phyloP scores from a whole-genome alignment of 805 yeast species.

The Blastobotrys terrestris region DNA sequence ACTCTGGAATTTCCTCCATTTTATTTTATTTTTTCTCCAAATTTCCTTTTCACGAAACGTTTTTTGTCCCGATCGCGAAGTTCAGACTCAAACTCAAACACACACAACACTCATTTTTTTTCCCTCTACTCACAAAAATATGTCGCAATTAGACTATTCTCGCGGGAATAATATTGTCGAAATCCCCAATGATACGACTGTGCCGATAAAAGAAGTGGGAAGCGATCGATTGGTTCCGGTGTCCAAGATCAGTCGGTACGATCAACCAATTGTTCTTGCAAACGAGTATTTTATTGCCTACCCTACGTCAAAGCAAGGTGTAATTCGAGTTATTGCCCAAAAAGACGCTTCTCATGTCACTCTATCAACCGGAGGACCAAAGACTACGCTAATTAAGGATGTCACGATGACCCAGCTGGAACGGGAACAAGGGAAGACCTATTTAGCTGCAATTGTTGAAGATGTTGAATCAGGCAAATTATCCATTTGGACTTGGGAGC shows the following conservation, averaged over 20 bases:
- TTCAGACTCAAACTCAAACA: background rate
- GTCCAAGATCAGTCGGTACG: slow-evolving; percentile 15
- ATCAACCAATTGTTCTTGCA: slow-evolving; percentile 12
- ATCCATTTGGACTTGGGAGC: background rate
- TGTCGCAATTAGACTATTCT: background rate
- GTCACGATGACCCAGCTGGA: slow-evolving; percentile 3
- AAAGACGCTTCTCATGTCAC: slow-evolving; percentile 17
- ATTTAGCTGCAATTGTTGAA: slow-evolving; percentile 5
- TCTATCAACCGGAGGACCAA: slow-evolving; percentile 4
- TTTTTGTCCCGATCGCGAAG: background rate
- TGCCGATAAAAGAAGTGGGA: background rate
- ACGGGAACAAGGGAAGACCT: background rate
- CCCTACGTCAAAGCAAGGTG: slow-evolving; percentile 18
- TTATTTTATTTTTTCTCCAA: too few relatives aligned
- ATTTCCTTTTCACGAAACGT: background rate
- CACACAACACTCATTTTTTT: background rate
- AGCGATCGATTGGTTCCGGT: slow-evolving; percentile 13
- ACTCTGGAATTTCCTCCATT: background rate
- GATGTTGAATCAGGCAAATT: background rate
- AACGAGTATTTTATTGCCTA: slow-evolving; percentile 17
- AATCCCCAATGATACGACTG: slow-evolving; percentile 1
- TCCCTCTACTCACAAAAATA: background rate
- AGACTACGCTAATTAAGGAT: background rate
- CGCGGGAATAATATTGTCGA: slow-evolving; percentile 2
- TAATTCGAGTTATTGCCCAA: slow-evolving; percentile 19